A percentile compares a stretch with the other conserved stretches of the same genome.
These are phyloP conservation scores for Mollisia scopiformis DNA, from an alignment of 2,329 filamentous ascomycete species.

Conservation along the genomic window DNA sequence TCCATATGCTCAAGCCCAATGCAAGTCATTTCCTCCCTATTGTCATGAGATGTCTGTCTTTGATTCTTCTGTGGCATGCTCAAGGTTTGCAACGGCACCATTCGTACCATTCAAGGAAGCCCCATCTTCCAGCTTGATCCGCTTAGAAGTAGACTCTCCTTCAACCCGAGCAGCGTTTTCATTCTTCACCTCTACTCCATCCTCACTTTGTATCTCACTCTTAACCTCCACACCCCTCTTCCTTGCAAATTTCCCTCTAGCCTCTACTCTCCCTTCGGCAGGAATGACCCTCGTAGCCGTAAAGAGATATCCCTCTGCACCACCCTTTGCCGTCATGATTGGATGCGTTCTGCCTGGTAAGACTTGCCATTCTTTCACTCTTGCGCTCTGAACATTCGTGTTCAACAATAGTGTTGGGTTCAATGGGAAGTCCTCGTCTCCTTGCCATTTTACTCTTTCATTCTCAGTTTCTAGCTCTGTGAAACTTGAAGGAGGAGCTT, in stretches of 20 bases:
- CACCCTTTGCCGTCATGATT: constrained; percentile 86
- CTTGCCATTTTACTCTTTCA: constrained; percentile 51
- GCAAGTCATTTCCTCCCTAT: not conserved
- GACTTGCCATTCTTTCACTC: constrained; percentile 85
- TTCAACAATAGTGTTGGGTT: constrained; percentile 85
- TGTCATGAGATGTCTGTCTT: not conserved
- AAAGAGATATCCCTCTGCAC: constrained; percentile 88
- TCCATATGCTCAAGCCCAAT: not conserved
- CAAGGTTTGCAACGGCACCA: not conserved
- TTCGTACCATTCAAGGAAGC: not conserved
- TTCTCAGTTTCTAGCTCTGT: constrained; percentile 37
- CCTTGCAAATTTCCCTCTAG: constrained; percentile 69
- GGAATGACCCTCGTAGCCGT: constrained; percentile 82
- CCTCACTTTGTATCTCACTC: constrained; percentile 2
- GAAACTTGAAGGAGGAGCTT: constrained; percentile 50
- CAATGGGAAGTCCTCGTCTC: constrained; percentile 78
- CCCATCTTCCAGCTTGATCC: constrained; percentile 8
- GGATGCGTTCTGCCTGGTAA: constrained; percentile 91
- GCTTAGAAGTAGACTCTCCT: not conserved
- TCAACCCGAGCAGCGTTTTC: not conserved
- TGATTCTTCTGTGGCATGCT: too few relatives aligned
- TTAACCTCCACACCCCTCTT: constrained; percentile 21
- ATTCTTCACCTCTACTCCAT: not conserved
- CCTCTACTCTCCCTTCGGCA: constrained; percentile 77
- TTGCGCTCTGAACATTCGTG: constrained; percentile 77